Evolutionary conservation across 306 rosid species (phyloP), one percentile per base, ranked within the genome.

Genomic region (Benincasa hispida): DNA sequence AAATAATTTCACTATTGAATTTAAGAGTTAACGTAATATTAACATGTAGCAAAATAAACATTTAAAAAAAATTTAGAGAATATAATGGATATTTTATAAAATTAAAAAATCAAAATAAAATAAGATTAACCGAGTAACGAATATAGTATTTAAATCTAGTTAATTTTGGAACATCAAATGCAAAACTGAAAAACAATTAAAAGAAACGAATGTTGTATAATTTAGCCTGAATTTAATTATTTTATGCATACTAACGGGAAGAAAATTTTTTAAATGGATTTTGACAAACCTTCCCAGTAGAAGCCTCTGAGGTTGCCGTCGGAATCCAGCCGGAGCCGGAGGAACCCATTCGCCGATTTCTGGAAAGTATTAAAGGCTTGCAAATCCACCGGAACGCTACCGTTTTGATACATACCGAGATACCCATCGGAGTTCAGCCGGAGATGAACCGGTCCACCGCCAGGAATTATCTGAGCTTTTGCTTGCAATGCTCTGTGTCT

Each of bases 241-340:
- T 7, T 17, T 17, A 17, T 6, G 55, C 8, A 5, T 5, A 17
- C 55, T 17, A 17, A 50, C 55, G 55, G 55, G 55, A 50, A 17
- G 55, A 50, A 50, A 50, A 18, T 0, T 5, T 5, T 50, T 50
- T 6, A 17, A 50, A 50, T 18, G 55, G 55, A 53, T 45, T 42
- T 41, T 69, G 8, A 45, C 6, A 81, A 79, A 19, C 88, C 86
- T 70, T 85, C 86, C 98, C 97, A 94, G 53, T 79, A 91, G 81
- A 87, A 90, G 10, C 87, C 98, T 57, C 74, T 81, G 10, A 94
- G 81, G 54, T 94, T 91, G 51, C 98, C 97, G 81, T 94, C 96
- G 12, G 56, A 27, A 80, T 92, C 96, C 19, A 91, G 35, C 45
- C 91, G 86, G 65, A 94, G 15, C 22, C 79, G 27, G 25, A 88